Base-by-base conservation (phyloP, 2,329 filamentous ascomycete genomes). In the Fonsecaea pugnacius region DNA sequence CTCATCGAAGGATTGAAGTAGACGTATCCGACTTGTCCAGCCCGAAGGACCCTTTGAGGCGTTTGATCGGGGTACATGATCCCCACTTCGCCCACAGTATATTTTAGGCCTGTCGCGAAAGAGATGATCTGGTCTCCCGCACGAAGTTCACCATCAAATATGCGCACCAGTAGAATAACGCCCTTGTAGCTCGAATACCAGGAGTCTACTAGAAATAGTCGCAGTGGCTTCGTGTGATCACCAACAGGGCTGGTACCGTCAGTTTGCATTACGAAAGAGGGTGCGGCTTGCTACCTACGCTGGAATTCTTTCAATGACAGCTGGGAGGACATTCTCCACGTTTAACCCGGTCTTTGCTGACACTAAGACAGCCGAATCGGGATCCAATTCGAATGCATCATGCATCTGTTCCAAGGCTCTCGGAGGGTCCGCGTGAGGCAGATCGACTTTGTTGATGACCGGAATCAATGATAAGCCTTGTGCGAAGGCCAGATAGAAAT, bases 1-100 rank as follows among this genome's bases (percentile, higher is more conserved):
- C 98, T 98, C 95, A 99, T 99, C 61, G 94, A 95, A 0, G 95
- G 95, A 74, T 97, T 99, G 82, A 99, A 98, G 78, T 90, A 92
- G 48, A 99, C 88, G 74, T 99, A 99, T 57, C 95, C 95, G 2
- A 99, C 92, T 78, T 99, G 95, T 0, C 95, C 95, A 0, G 95
- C 94, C 3, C 92, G 88, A 58, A 99, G 82, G 7, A 87, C 82
- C 1, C 84, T 87, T 77, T 96, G 92, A 0, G 93, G 87, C 0
- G 90, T 94, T 73, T 93, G 91, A 50, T 91, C 84, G 0, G 95
- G 95, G 73, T 98, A 92, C 85, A 97, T 95, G 69, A 99, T 97
- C 38, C 95, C 95, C 0, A 99, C 94, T 76, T 99, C 94, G 14
- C 95, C 95, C 4, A 98, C 92, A 7, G 87, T 92, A 78, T 99